phyloP scores from a whole-genome alignment of 768 basidiomycete genomes.

The Coprinopsis marcescibilis region DNA sequence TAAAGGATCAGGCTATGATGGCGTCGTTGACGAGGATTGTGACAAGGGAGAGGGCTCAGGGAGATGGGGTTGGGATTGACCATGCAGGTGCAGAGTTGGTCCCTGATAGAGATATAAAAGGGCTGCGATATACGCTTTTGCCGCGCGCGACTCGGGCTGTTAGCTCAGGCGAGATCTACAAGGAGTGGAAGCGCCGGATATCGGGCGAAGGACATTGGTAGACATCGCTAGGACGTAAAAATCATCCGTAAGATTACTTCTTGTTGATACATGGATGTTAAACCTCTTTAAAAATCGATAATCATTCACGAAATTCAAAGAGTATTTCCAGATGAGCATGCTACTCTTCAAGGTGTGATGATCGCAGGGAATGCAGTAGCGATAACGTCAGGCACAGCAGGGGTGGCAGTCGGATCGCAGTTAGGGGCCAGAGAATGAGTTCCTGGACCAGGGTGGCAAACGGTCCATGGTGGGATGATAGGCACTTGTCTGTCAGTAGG shows the following conservation, averaged over 20 bases:
- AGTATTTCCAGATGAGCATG: background rate
- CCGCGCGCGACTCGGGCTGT: too few relatives aligned
- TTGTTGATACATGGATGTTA: too few relatives aligned
- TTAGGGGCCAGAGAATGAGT: conserved; percentile 1
- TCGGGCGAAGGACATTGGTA: too few relatives aligned
- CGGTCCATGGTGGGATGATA: conserved; percentile 5
- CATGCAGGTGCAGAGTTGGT: background rate
- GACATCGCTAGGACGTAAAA: too few relatives aligned
- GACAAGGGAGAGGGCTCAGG: background rate
- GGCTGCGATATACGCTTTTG: too few relatives aligned
- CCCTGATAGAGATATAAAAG: background rate
- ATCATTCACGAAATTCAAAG: too few relatives aligned
- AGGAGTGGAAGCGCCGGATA: too few relatives aligned
- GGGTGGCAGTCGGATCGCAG: conserved; percentile 1
- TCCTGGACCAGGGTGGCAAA: conserved; percentile 1
- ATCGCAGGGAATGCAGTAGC: background rate
- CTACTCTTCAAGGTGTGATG: background rate
- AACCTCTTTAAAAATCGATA: too few relatives aligned
- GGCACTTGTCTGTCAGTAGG: conserved; percentile 14
- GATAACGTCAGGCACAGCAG: background rate
- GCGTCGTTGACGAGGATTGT: background rate
- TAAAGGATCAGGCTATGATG: conserved; percentile 8
- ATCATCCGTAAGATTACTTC: too few relatives aligned
- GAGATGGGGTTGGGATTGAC: background rate
- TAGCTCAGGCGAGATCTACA: too few relatives aligned